Base-by-base conservation (phyloP, 1,284 basidiomycete species). In the Prillingera fragicola region DNA sequence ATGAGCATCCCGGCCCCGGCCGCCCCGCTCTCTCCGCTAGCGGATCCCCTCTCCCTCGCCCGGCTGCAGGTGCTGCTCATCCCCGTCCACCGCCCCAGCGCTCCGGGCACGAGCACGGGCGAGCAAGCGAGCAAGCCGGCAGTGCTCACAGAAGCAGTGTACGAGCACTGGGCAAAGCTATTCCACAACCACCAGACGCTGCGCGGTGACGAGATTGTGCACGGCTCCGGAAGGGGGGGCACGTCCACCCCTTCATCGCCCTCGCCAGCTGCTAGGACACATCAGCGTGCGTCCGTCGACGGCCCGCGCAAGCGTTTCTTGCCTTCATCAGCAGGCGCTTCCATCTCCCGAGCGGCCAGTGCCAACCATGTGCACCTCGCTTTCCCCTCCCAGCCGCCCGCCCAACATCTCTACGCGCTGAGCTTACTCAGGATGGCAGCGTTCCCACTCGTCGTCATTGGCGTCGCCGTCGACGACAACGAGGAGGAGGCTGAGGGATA, bases 51-150 rank as follows among this genome's bases (percentile, higher is more conserved):
- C 12, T 56, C 64, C 3, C 60, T 69, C 8, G 67, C 59, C 8
- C 64, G 66, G 25, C 56, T 73, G 1, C 62, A 68, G 31, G 55
- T 73, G 37, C 60, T 73, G 13, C 52, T 73, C 18, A 48, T 72
- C 1, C 70, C 71, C 12, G 59, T 73, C 5, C 63, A 68, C 47
- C 32, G n/a, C 46, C 23, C 32, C 36, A 28, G 18, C 21, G 25
- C 24, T 21, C 33, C 18, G 14, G 28, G 19, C 28, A 23, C n/a
- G 29, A 33, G 23, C 22, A 24, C 38, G 38, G 23, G 12, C 8
- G 15, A 15, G 28, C 29, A 9, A 23, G 31, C 4, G 38, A 29
- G 5, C 34, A 15, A n/a, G 18, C 14, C 22, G 14, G 26, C 43
- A 51, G n/a, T 37, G n/a, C 34, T 35, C 51, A 50, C 45, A 23